Conservation (phyloP, 768 basidiomycete genomes). For the Panaeolus cyanescens region DNA sequence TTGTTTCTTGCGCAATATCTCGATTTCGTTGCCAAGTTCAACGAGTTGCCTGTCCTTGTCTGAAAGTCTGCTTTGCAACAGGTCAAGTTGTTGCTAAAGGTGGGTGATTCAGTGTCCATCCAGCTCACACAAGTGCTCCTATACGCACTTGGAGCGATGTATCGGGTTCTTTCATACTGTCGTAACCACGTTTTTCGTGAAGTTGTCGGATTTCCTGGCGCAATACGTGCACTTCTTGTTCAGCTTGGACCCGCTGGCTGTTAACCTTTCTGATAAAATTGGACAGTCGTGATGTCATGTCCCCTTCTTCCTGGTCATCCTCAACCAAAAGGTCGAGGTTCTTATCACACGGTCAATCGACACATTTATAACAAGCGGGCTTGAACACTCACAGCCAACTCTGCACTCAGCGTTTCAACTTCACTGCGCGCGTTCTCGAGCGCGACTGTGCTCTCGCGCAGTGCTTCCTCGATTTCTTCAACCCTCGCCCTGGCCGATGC, state of each 20-base stretch:
- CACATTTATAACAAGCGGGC: background rate
- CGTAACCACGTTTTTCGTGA: background rate
- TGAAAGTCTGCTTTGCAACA: constrained; percentile 29
- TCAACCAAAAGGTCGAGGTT: constrained; percentile 62
- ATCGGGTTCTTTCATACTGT: background rate
- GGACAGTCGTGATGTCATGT: constrained; percentile 46
- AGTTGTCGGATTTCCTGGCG: constrained; percentile 11
- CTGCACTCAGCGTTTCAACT: constrained; percentile 76
- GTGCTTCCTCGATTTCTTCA: constrained; percentile 87
- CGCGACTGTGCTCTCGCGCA: constrained; percentile 83
- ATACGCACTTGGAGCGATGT: background rate
- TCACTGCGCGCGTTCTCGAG: constrained; percentile 91
- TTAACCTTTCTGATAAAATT: constrained; percentile 50
- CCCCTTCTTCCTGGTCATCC: constrained; percentile 38
- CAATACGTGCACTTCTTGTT: constrained; percentile 41
- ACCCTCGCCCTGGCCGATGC: constrained; percentile 60
- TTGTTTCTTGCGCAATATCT: constrained; percentile 55
- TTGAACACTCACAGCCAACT: constrained; percentile 62
- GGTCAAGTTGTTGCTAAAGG: background rate
- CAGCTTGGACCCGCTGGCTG: constrained; percentile 51
- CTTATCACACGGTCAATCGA: constrained; percentile 36
- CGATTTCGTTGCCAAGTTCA: constrained; percentile 51
- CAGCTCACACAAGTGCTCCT: too few relatives aligned
- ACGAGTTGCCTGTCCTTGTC: constrained; percentile 30
- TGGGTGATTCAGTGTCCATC: too few relatives aligned